phyloP scores from a whole-genome alignment of 495 filamentous ascomycete species.

The Talaromyces thailandensis region DNA sequence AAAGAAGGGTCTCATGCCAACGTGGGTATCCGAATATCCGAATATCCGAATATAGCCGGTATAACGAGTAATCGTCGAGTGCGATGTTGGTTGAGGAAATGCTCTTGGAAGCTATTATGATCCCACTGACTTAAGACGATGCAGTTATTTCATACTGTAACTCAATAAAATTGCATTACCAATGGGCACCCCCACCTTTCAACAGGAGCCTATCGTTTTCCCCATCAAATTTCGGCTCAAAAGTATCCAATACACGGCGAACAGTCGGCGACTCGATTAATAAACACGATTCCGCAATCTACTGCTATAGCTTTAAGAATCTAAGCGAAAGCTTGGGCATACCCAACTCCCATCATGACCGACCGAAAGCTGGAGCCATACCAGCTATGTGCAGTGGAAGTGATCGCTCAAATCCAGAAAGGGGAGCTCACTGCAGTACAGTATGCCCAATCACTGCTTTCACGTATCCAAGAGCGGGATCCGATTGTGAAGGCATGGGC shows the following conservation, averaged over 20 bases:
- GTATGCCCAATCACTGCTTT: slow-evolving; percentile 44
- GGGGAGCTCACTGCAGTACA: slow-evolving; percentile 33
- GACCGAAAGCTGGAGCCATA: neutral
- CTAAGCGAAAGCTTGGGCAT: neutral
- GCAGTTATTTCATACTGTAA: too few species aligned
- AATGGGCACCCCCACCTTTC: too few species aligned
- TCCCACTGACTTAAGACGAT: neutral
- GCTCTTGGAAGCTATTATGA: neutral
- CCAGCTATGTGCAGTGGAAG: neutral
- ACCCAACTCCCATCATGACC: neutral
- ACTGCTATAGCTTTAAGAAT: neutral
- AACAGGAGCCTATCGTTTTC: neutral
- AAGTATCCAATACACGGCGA: neutral
- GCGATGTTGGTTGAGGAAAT: neutral
- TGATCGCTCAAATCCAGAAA: neutral
- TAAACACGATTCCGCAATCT: neutral
- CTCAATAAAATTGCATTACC: too few species aligned
- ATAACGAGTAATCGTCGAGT: neutral
- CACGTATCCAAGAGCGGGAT: slow-evolving; percentile 39
- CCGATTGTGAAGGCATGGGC: slow-evolving; percentile 43
- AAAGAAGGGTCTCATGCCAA: neutral
- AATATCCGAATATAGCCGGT: neutral
- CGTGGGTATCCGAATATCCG: neutral
- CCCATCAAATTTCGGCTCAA: neutral
- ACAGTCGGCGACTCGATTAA: neutral